Evolutionary conservation across 2,329 filamentous ascomycete genomes (phyloP).

Genomic region (Chlorencoelia australis): DNA sequence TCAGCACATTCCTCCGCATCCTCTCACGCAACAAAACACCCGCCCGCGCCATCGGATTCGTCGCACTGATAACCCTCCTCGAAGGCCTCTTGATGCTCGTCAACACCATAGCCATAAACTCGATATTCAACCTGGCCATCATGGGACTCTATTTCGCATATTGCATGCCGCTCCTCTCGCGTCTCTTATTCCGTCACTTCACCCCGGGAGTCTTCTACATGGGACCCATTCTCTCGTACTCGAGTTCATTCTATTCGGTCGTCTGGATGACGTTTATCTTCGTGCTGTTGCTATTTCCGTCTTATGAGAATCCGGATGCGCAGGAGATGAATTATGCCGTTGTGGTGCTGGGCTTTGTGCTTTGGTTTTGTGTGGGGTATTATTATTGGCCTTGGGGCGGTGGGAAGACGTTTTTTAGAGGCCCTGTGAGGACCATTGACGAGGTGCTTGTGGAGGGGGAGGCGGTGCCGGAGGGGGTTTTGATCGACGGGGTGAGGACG

Average conservation of each 20-base stretch:
- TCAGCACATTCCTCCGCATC: slow-evolving; percentile 22
- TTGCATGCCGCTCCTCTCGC: slow-evolving; percentile 25
- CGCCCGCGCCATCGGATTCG: slow-evolving; percentile 23
- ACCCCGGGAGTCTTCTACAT: slow-evolving; percentile 26
- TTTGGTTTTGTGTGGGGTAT: slow-evolving; percentile 25
- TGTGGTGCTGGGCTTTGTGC: slow-evolving; percentile 23
- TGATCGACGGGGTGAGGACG: too few relatives aligned
- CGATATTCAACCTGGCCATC: slow-evolving; percentile 27
- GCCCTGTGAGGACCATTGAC: slow-evolving; percentile 23
- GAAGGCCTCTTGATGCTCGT: slow-evolving; percentile 28
- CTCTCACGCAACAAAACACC: slow-evolving; percentile 24
- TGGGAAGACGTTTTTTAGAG: slow-evolving; percentile 25
- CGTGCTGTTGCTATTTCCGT: slow-evolving; percentile 23
- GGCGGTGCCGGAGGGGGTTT: not conserved
- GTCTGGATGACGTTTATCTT: slow-evolving; percentile 27
- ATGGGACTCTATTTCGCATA: slow-evolving; percentile 28
- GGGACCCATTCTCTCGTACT: slow-evolving; percentile 20
- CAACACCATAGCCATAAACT: slow-evolving; percentile 27
- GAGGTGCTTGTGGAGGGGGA: slow-evolving; percentile 14
- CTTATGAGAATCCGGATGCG: slow-evolving; percentile 15
- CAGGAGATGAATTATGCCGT: slow-evolving; percentile 27
- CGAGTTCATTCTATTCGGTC: slow-evolving; percentile 21
- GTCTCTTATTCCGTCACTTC: slow-evolving; percentile 23
- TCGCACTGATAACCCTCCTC: slow-evolving; percentile 18
- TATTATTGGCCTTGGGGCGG: slow-evolving; percentile 23